Conservation (phyloP, 768 basidiomycete species). For the Kwoniella pini region DNA sequence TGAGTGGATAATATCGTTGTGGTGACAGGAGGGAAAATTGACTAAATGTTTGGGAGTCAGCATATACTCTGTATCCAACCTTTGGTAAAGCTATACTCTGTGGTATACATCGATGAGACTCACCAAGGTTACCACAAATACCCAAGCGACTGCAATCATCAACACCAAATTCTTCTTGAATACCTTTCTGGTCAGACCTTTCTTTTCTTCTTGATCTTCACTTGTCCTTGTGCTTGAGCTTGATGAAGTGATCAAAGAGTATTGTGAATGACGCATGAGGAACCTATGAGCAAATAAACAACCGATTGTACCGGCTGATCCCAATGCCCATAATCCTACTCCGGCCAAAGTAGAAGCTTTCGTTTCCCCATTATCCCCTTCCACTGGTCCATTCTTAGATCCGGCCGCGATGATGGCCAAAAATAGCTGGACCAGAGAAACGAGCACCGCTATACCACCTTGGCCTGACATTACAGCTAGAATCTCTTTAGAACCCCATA, state of each 20-base stretch:
- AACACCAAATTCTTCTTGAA: conserved; percentile 64
- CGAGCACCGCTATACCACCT: conserved; percentile 77
- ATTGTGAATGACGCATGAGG: conserved; percentile 29
- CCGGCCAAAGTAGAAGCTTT: conserved; percentile 24
- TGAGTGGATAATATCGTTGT: conserved; percentile 71
- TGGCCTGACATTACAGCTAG: conserved; percentile 78
- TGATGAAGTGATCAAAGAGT: conserved; percentile 12
- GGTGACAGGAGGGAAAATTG: conserved; percentile 85
- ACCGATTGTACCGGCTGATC: conserved; percentile 22
- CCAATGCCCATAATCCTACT: conserved; percentile 39
- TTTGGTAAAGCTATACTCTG: too few relatives aligned
- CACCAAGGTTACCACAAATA: conserved; percentile 78
- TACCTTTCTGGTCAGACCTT: conserved; percentile 31
- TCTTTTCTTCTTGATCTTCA: not conserved
- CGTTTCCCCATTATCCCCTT: conserved; percentile 24
- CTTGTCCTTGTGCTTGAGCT: not conserved
- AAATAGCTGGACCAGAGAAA: conserved; percentile 73
- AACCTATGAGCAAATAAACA: conserved; percentile 33
- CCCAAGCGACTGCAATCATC: conserved; percentile 72
- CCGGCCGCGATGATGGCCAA: conserved; percentile 54
- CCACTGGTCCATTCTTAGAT: not conserved
- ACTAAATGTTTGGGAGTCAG: too few relatives aligned
- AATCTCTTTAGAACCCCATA: conserved; percentile 72
- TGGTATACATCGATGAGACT: too few relatives aligned
- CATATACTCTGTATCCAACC: too few relatives aligned